A percentile compares a stretch with the other conserved stretches of the same genome.
These are phyloP conservation scores for Acer yangbiense DNA, from an alignment of 345 rosid genomes.

Conservation along the genomic window DNA sequence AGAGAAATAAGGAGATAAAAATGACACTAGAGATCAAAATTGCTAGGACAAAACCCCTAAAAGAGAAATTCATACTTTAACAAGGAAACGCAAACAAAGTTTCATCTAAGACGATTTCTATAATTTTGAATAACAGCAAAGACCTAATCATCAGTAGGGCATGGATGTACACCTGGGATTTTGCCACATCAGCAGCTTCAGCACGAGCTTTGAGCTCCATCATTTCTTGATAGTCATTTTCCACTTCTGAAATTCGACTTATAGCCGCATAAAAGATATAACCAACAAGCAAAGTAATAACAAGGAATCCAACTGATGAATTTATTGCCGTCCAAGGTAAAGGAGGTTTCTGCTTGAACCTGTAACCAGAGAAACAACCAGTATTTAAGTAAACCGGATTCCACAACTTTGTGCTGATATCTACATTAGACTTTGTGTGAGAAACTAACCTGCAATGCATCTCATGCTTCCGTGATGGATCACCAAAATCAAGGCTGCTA, in stretches of 20 bases:
- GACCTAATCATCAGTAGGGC: constrained; percentile 8
- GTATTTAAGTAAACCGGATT: constrained; percentile 23
- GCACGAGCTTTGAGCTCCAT: constrained; percentile 86
- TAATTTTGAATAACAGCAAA: background rate
- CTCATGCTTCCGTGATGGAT: constrained; percentile 85
- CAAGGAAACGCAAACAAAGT: background rate
- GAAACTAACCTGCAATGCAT: constrained; percentile 88
- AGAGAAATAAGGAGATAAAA: background rate
- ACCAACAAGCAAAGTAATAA: constrained; percentile 73
- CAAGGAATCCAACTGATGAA: constrained; percentile 57
- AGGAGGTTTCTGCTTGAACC: constrained; percentile 81
- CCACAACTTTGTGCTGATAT: constrained; percentile 5
- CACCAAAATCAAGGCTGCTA: constrained; percentile 90
- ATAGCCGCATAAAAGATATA: constrained; percentile 80
- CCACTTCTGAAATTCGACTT: constrained; percentile 71
- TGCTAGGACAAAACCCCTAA: too few relatives aligned
- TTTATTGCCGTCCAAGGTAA: constrained; percentile 80
- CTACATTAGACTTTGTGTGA: constrained; percentile 6
- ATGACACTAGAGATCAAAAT: background rate
- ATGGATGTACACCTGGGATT: constrained; percentile 68
- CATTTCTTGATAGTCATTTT: constrained; percentile 74
- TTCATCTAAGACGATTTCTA: background rate
- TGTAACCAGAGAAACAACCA: constrained; percentile 29
- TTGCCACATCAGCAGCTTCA: constrained; percentile 98
- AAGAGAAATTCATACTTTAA: too few relatives aligned